A percentile compares a stretch with the other conserved stretches of the same genome.
Evolutionary conservation across 805 yeast genomes (phyloP).

Genomic region (Candida xiaguanensis): DNA sequence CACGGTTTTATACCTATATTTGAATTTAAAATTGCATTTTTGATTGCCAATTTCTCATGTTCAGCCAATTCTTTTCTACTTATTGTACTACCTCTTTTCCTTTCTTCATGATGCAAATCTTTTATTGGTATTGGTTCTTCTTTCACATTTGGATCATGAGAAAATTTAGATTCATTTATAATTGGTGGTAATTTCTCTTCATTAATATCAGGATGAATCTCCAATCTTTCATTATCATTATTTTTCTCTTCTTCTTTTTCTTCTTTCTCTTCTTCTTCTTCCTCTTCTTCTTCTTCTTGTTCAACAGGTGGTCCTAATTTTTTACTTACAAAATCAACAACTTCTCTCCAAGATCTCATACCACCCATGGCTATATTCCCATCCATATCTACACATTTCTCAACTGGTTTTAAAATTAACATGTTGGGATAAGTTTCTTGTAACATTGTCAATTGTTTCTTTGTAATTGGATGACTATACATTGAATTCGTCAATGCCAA

Average conservation of each 20-base stretch:
- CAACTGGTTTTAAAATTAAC: conserved; percentile 23
- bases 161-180: conserved; percentile 6
- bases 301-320: conserved; percentile 19
- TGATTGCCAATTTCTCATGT: conserved; percentile 17
- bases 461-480: conserved; percentile 26
- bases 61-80: conserved; percentile 14
- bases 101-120: neutral
- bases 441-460: conserved; percentile 16
- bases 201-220: conserved; percentile 5
- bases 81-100: conserved; percentile 10
- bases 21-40: conserved; percentile 17
- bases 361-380: conserved; percentile 30
- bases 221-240: conserved; percentile 8
- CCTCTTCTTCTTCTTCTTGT: conserved; percentile 17
- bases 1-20: conserved; percentile 8
- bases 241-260: conserved; percentile 12
- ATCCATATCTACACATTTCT: conserved; percentile 21
- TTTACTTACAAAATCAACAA: conserved; percentile 20
- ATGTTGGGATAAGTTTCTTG: conserved; percentile 23
- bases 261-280: conserved; percentile 13
- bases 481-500: conserved; percentile 22
- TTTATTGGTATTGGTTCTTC: neutral
- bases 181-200: conserved; percentile 8
- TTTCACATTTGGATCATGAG: neutral
- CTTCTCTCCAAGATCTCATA: conserved; percentile 26